Evolutionary conservation across 768 basidiomycete genomes (phyloP).

Genomic region (Amanita molliuscula): DNA sequence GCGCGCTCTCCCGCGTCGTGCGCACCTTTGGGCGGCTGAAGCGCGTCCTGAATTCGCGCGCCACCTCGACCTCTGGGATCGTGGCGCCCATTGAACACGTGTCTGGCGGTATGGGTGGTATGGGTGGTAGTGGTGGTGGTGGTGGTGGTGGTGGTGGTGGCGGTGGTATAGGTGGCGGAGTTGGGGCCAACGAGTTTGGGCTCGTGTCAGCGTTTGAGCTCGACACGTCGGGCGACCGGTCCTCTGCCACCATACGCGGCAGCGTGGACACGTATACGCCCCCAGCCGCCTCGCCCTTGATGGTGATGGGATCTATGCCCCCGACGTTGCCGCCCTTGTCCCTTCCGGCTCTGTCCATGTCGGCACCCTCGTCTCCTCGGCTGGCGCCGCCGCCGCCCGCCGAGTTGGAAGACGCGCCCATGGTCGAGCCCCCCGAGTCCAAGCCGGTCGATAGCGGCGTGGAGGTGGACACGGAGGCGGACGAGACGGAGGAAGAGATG

Average conservation of each 20-base stretch:
- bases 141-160: too few relatives aligned
- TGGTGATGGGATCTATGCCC: not conserved
- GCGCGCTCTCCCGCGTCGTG: conserved; percentile 58
- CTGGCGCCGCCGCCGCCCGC: too few relatives aligned
- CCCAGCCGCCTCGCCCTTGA: not conserved
- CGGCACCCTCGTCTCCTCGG: not conserved
- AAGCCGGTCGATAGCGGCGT: not conserved
- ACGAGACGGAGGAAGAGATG: not conserved
- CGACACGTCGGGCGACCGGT: conserved; percentile 47
- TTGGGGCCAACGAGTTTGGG: too few relatives aligned
- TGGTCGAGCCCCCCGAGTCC: not conserved
- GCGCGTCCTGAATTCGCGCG: conserved; percentile 54
- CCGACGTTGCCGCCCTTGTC: conserved; percentile 3
- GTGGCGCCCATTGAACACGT: not conserved
- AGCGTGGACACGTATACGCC: conserved; percentile 59
- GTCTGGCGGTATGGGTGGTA: conserved; percentile 18
- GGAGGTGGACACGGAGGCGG: not conserved
- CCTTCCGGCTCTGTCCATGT: not conserved
- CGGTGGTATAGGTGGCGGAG: too few relatives aligned
- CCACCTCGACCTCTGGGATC: conserved; percentile 4
- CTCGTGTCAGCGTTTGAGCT: conserved; percentile 60
- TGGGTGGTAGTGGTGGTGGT: conserved; percentile 12
- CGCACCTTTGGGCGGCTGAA: conserved; percentile 78
- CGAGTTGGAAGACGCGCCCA: too few relatives aligned
- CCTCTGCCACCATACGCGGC: conserved; percentile 49